These are phyloP conservation scores for Chalciporus piperatus DNA, from an alignment of 768 basidiomycete genomes.

Conservation along the genomic window DNA sequence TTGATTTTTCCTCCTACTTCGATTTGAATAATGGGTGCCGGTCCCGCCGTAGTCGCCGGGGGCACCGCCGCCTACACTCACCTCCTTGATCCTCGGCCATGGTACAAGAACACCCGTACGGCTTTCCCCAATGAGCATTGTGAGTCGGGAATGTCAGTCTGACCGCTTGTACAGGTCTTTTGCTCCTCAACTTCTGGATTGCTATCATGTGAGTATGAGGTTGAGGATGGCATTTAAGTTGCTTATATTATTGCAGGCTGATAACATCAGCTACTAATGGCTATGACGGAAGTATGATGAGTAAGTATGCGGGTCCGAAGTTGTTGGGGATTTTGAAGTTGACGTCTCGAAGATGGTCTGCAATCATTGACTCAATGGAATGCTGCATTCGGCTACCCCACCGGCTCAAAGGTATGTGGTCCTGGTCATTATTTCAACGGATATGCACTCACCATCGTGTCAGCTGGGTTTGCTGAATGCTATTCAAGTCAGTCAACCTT, in stretches of 20 bases:
- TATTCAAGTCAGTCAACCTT: slow-evolving; percentile 31
- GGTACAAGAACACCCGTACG: slow-evolving; percentile 69
- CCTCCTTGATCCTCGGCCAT: slow-evolving; percentile 59
- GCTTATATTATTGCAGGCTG: slow-evolving; percentile 18
- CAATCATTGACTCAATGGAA: slow-evolving; percentile 40
- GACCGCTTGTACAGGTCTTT: slow-evolving; percentile 38
- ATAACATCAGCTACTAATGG: slow-evolving; percentile 38
- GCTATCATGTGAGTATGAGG: slow-evolving; percentile 47
- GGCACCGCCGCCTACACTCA: slow-evolving; percentile 43
- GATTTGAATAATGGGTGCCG: slow-evolving; percentile 50
- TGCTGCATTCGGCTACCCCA: slow-evolving; percentile 29
- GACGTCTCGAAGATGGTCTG: slow-evolving; percentile 29
- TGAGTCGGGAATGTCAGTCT: background rate
- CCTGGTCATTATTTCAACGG: background rate
- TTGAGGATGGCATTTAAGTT: background rate
- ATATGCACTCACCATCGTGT: background rate
- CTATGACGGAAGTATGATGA: slow-evolving; percentile 42
- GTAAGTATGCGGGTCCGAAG: slow-evolving; percentile 15
- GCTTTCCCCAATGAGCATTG: background rate
- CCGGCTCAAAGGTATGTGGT: slow-evolving; percentile 25
- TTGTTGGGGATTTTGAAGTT: background rate
- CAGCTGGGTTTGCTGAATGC: slow-evolving; percentile 37
- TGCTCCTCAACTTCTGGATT: slow-evolving; percentile 64
- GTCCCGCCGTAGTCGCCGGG: slow-evolving; percentile 39
- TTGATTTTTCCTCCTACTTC: background rate